Base-by-base conservation (phyloP, 805 yeast species). In the Candida anglica region DNA sequence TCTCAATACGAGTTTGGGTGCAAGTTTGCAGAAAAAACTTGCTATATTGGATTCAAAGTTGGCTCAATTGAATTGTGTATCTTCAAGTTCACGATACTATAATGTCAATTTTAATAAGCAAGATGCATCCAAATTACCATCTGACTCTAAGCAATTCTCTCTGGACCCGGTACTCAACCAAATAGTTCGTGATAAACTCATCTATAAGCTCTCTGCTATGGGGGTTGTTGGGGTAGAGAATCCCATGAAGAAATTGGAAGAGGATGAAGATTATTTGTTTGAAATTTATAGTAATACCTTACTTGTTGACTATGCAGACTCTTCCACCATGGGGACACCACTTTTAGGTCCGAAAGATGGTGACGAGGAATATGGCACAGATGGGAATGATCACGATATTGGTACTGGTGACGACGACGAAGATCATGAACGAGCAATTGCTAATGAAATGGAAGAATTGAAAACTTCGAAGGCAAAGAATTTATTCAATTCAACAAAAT, bases 1-100 rank as follows among this genome's bases (percentile, higher is more conserved):
- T 23, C 59, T 66, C 13, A 48, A 63, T 32, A 59, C 70, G 4
- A 52, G 62, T 27, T 41, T 52, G 14, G 73, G 73, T 2, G 54
- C 56, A 5, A 46, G 47, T 30, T 46, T 63, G 10, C 56, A 59
- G 33, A 43, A 46, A 32, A 48, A 52, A 20, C 41, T 65, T 21
- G 33, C 41, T 16, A 31, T 34, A 22, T 32, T 44, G 25, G 52
- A 57, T 36, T 50, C 48, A 11, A 49, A 48, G 19, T 46, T 63
- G 40, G 56, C 53, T 5, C 30, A 35, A 20, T 33, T 43, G 16
- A 63, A 63, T 42, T 52, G 48, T 19, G 44, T 61, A 13, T 46
- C 58, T 4, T 36, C 50, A 2, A 41, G 42, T 25, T 52, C 65
- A n/a, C 41, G 41, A 28, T 56, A 48, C 40, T 43, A 48, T 27